A percentile compares a stretch with the other conserved stretches of the same genome.
Evolutionary conservation across 176 grass and related monocot species (phyloP).

Genomic region (Oryza meyeriana): DNA sequence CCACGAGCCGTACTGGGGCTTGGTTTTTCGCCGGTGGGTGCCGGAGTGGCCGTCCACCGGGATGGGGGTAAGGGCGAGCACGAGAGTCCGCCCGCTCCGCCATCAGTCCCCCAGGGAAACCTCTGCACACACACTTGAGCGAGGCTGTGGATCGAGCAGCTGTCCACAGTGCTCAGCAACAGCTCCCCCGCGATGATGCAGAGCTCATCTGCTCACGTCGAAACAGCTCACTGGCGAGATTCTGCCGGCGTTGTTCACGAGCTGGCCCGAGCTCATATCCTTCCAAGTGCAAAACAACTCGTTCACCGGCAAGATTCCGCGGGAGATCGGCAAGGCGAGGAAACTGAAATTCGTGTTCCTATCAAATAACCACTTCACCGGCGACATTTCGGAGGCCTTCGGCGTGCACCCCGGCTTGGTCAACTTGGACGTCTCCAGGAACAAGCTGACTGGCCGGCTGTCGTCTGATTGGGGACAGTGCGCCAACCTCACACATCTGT

Average conservation of each 20-base stretch:
- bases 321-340: constrained; percentile 33
- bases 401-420: constrained; percentile 45
- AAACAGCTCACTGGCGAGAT: constrained; percentile 59
- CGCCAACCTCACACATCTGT: constrained; percentile 16
- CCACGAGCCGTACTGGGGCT: too few relatives aligned
- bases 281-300: constrained; percentile 45
- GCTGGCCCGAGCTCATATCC: constrained; percentile 55
- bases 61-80: too few relatives aligned
- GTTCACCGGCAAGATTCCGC: constrained; percentile 20
- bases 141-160: neutral
- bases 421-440: constrained; percentile 62
- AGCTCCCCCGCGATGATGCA: neutral
- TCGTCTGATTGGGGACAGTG: constrained; percentile 66
- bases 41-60: too few relatives aligned
- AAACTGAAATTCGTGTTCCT: constrained; percentile 30
- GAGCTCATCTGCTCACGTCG: neutral
- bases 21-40: too few relatives aligned
- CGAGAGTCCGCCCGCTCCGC: too few relatives aligned
- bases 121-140: neutral
- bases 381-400: constrained; percentile 67
- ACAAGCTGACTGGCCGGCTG: constrained; percentile 51
- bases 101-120: too few relatives aligned
- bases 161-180: neutral
- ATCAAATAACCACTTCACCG: constrained; percentile 57
- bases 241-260: constrained; percentile 22